phyloP scores from a whole-genome alignment of 768 basidiomycete genomes.

The Boletus tylopilopsis region DNA sequence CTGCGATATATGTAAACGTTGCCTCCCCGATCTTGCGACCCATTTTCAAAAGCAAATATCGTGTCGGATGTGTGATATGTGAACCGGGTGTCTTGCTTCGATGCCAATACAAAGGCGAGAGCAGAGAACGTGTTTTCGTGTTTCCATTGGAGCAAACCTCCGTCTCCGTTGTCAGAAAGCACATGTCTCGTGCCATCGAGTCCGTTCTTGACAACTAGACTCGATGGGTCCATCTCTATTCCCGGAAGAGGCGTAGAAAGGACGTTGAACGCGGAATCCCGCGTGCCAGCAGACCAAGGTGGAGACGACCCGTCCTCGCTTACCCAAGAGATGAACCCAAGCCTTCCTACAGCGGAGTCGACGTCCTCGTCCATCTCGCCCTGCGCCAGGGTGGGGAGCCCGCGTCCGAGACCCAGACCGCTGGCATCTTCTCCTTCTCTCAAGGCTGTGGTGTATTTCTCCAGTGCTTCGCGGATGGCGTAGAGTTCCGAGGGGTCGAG shows the following conservation, averaged over 20 bases:
- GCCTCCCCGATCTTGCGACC: constrained; percentile 59
- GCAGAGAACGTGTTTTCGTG: constrained; percentile 87
- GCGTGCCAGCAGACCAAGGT: constrained; percentile 37
- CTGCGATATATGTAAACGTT: constrained; percentile 86
- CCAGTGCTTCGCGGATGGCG: constrained; percentile 73
- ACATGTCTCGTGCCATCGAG: constrained; percentile 69
- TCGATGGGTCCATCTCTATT: constrained; percentile 25
- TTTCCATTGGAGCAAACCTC: constrained; percentile 47
- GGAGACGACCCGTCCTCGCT: constrained; percentile 45
- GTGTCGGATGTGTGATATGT: constrained; percentile 63
- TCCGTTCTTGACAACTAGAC: constrained; percentile 63
- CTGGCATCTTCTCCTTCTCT: constrained; percentile 54
- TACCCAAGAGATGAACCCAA: constrained; percentile 66
- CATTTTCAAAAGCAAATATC: constrained; percentile 84
- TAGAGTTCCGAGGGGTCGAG: constrained; percentile 81
- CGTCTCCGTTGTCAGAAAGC: constrained; percentile 31
- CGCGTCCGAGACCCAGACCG: constrained; percentile 60
- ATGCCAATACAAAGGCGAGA: constrained; percentile 89
- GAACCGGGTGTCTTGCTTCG: constrained; percentile 87
- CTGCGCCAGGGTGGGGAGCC: constrained; percentile 75
- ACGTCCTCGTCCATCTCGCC: constrained; percentile 93
- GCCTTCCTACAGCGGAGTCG: constrained; percentile 68
- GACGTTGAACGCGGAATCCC: constrained; percentile 41
- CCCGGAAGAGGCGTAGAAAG: constrained; percentile 77
- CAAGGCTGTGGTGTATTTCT: constrained; percentile 77